Conservation (phyloP, 2,329 filamentous ascomycete genomes). For the Cladosporium sp. region DNA sequence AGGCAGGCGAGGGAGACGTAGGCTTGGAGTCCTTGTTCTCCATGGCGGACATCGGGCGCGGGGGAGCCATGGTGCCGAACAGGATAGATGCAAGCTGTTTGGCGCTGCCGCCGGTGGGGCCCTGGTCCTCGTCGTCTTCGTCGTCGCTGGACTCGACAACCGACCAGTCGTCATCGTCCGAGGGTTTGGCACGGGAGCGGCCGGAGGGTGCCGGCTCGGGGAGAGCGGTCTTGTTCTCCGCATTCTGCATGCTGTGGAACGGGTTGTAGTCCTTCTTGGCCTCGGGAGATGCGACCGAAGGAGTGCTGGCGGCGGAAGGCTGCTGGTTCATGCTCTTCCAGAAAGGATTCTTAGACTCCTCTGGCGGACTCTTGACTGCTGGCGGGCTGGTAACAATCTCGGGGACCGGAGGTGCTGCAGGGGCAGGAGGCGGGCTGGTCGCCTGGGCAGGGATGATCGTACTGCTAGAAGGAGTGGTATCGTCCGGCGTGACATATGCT, state of each 20-base stretch:
- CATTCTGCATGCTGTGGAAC: conserved; percentile 71
- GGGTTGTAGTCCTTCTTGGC: conserved; percentile 74
- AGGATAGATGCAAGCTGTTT: conserved; percentile 90
- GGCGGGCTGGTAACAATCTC: conserved; percentile 19
- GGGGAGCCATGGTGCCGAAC: conserved; percentile 94
- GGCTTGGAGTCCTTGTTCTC: conserved; percentile 49
- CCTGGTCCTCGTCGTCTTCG: conserved; percentile 64
- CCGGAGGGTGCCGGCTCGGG: conserved; percentile 41
- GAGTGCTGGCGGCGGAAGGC: conserved; percentile 34
- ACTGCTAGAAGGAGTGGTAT: conserved; percentile 53
- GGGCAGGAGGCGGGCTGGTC: conserved; percentile 42
- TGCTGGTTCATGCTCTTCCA: conserved; percentile 76
- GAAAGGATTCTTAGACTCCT: conserved; percentile 90
- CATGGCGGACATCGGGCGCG: conserved; percentile 76
- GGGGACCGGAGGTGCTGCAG: conserved; percentile 42
- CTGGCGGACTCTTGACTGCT: conserved; percentile 32
- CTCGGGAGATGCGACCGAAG: conserved; percentile 37
- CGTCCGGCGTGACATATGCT: conserved; percentile 59
- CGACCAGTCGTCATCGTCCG: conserved; percentile 71
- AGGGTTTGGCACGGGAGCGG: conserved; percentile 50
- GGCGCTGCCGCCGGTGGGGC: conserved; percentile 74
- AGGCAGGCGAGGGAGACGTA: conserved; percentile 31
- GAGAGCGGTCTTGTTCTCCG: conserved; percentile 45
- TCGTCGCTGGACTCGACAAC: conserved; percentile 71
- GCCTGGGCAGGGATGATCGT: conserved; percentile 44